A percentile compares a stretch with the other conserved stretches of the same genome.
These are phyloP conservation scores for Talaromyces wortmannii DNA, from an alignment of 495 filamentous ascomycete genomes.

Conservation along the genomic window DNA sequence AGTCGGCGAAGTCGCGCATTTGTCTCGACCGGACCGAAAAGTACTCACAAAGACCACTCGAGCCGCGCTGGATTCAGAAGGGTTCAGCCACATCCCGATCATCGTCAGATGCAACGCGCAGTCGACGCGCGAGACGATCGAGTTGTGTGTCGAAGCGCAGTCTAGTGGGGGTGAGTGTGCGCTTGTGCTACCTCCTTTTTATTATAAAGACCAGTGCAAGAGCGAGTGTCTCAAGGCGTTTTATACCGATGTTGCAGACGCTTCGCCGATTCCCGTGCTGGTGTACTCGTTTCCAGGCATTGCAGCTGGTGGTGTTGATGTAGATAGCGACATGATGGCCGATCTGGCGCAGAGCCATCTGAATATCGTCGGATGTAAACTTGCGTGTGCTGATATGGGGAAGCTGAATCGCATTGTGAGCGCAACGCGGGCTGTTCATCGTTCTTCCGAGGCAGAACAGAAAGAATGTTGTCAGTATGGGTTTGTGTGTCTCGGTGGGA, in stretches of 20 bases:
- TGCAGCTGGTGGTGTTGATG: slow-evolving; percentile 64
- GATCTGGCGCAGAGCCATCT: slow-evolving; percentile 54
- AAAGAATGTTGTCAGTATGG: slow-evolving; percentile 17
- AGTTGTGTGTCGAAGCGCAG: slow-evolving; percentile 61
- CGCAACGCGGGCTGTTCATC: slow-evolving; percentile 35
- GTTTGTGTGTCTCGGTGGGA: slow-evolving; percentile 68
- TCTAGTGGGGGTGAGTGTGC: slow-evolving; percentile 66
- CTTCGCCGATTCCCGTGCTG: slow-evolving; percentile 67
- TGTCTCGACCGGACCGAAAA: slow-evolving; percentile 53
- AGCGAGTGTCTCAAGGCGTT: slow-evolving; percentile 50
- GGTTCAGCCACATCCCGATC: slow-evolving; percentile 54
- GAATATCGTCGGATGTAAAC: slow-evolving; percentile 73
- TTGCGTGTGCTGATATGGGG: slow-evolving; percentile 76
- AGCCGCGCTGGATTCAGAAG: slow-evolving; percentile 54
- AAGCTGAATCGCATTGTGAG: slow-evolving; percentile 65
- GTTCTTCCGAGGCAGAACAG: slow-evolving; percentile 9
- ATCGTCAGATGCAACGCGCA: slow-evolving; percentile 71
- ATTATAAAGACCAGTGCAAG: slow-evolving; percentile 56
- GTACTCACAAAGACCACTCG: slow-evolving; percentile 59
- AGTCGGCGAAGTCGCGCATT: slow-evolving; percentile 67
- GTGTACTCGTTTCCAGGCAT: slow-evolving; percentile 82
- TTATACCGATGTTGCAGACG: slow-evolving; percentile 63
- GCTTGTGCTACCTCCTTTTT: slow-evolving; percentile 67
- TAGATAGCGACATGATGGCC: slow-evolving; percentile 62
- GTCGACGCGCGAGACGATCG: slow-evolving; percentile 63